phyloP scores from a whole-genome alignment of 371 early-diverging fungal species.

The Catenaria anguillulae region DNA sequence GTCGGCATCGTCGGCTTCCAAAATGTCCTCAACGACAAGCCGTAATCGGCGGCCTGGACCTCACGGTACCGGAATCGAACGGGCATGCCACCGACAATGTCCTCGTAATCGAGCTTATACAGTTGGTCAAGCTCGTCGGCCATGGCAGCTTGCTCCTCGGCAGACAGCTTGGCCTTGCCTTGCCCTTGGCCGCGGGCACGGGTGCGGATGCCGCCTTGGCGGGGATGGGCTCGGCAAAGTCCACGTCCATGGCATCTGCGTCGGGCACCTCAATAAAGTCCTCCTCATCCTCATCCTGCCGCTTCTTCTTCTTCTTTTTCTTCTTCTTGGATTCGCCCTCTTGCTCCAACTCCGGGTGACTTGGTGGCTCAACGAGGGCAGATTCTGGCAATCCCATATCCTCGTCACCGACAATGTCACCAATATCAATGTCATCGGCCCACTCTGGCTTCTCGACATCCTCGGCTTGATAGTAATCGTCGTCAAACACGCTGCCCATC shows the following conservation, averaged over 20 bases:
- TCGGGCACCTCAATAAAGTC: slow-evolving; percentile 16
- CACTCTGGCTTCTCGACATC: slow-evolving; percentile 55
- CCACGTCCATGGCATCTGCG: slow-evolving; percentile 35
- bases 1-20: slow-evolving; percentile 75
- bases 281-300: slow-evolving; percentile 14
- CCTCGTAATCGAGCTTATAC: slow-evolving; percentile 84
- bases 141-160: slow-evolving; percentile 1
- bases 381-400: background rate
- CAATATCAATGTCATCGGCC: slow-evolving; percentile 69
- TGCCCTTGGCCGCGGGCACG: background rate
- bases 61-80: slow-evolving; percentile 81
- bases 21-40: slow-evolving; percentile 66
- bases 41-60: slow-evolving; percentile 55
- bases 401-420: slow-evolving; percentile 24
- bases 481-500: slow-evolving; percentile 64
- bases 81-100: slow-evolving; percentile 71
- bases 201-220: background rate
- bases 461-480: slow-evolving; percentile 43
- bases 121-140: slow-evolving; percentile 61
- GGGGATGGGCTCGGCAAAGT: slow-evolving; percentile 34
- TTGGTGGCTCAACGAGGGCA: background rate
- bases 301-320: slow-evolving; percentile 10
- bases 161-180: slow-evolving; percentile 8
- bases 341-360: background rate
- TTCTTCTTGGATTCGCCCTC: background rate